Evolutionary conservation across 2,329 filamentous ascomycete genomes (phyloP).

Genomic region (Cercospora janseana): DNA sequence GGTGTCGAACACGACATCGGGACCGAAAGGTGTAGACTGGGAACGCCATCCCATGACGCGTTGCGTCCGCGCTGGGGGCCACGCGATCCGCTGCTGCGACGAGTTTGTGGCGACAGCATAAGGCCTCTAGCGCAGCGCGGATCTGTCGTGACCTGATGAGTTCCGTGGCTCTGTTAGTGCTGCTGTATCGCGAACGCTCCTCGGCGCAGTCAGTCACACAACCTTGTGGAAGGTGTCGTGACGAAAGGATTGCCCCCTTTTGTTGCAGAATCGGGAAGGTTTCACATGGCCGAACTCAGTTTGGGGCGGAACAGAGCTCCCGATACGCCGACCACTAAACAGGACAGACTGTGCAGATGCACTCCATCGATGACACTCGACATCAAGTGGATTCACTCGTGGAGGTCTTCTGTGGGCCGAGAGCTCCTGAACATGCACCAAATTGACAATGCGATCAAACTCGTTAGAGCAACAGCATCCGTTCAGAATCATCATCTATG

Average conservation of each 20-base stretch:
- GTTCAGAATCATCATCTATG: too few species aligned
- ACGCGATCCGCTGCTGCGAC: not conserved
- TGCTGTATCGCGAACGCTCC: not conserved
- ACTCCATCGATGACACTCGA: not conserved
- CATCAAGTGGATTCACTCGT: too few species aligned
- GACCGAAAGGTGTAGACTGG: not conserved
- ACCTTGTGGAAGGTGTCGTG: not conserved
- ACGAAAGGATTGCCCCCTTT: not conserved
- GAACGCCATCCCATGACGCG: not conserved
- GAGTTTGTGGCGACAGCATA: not conserved
- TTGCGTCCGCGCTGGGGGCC: not conserved
- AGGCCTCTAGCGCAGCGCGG: not conserved
- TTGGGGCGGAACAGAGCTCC: not conserved
- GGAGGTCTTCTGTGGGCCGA: too few species aligned
- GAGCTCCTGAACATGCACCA: too few species aligned
- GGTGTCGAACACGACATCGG: constrained; percentile 8
- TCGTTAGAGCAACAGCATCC: too few species aligned
- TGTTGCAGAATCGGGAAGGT: not conserved
- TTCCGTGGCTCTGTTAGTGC: not conserved
- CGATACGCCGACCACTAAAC: not conserved
- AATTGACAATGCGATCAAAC: too few species aligned
- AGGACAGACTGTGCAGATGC: not conserved
- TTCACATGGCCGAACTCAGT: not conserved
- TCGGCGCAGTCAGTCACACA: not conserved
- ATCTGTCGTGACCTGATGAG: not conserved